Conservation (phyloP, 169 alveolate species). For the Eimeria brunetti region DNA sequence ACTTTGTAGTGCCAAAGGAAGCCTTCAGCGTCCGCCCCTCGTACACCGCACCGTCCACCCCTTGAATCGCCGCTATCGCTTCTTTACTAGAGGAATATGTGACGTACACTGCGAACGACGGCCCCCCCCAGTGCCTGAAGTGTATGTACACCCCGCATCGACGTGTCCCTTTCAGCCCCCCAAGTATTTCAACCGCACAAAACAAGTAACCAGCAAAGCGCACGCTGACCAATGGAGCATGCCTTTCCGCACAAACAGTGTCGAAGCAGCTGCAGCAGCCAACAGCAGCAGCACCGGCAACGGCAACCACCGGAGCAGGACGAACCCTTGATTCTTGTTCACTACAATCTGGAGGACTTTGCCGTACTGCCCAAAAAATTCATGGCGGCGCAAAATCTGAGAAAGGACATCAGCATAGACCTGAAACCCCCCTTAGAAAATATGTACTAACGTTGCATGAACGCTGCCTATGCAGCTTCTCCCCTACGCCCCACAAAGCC, state of each 20-base stretch:
- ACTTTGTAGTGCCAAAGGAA: constrained; percentile 96
- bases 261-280: not conserved
- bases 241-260: not conserved
- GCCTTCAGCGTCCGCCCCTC: constrained; percentile 93
- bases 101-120: constrained; percentile 95
- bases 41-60: constrained; percentile 92
- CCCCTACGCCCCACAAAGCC: not conserved
- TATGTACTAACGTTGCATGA: not conserved
- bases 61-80: constrained; percentile 94
- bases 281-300: not conserved
- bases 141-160: not conserved
- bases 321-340: constrained; percentile 87
- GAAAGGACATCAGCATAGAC: not conserved
- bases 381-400: constrained; percentile 86
- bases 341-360: constrained; percentile 90
- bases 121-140: constrained; percentile 86
- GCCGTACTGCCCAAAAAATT: constrained; percentile 94
- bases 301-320: not conserved
- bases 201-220: not conserved
- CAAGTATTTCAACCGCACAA: not conserved
- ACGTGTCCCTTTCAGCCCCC: not conserved
- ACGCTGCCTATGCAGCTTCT: not conserved
- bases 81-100: constrained; percentile 94
- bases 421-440: not conserved
- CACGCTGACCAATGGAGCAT: not conserved